Evolutionary conservation across 2,329 filamentous ascomycete species (phyloP), one percentile per base, ranked within the genome.

Genomic region (Fusarium marasasianum): DNA sequence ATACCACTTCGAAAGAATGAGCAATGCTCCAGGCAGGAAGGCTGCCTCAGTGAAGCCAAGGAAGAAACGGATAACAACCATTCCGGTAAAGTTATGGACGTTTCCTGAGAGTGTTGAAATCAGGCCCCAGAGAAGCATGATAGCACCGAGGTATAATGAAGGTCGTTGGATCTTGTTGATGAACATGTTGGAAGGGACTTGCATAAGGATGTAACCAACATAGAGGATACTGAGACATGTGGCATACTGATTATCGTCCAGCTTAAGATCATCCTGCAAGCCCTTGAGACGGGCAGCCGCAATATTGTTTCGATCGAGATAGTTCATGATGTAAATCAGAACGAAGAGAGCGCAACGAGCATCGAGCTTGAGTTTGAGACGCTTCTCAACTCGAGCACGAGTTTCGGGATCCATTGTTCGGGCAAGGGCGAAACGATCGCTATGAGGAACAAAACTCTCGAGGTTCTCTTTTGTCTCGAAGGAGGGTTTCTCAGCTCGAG

Each of bases 241-340:
- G 66, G 90, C 87, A 78, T 93, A 93, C 78, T 93, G 83, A 5
- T 86, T 86, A 76, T 88, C 83, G 37, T 81, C 80, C 66, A 93
- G 83, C 2, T 84, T 79, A 26, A 93, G 82, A 55, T 93, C 91
- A 17, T 85, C 83, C 67, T 92, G 88, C 33, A 94, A 83, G 11
- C 91, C 91, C 78, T 90, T 89, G 59, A 93, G 85, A 20, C 89
- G 87, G 2, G 92, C 92, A 3, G 91, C 87, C 4, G 91, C 91
- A 70, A 93, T 92, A 79, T 93, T 92, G 79, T 92, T 92, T 40
- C 90, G 85, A 76, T 92, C 90, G 37, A 91, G 85, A 80, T 93
- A 94, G 82, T 94, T 94, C 81, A 84, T 86, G 79, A 94, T 93
- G 78, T 94, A 94, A 83, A 94, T 93, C 73, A 94, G 80, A 55